Base-by-base conservation (phyloP, 73 alveolate genomes). In the Tetrahymena elliotti region DNA sequence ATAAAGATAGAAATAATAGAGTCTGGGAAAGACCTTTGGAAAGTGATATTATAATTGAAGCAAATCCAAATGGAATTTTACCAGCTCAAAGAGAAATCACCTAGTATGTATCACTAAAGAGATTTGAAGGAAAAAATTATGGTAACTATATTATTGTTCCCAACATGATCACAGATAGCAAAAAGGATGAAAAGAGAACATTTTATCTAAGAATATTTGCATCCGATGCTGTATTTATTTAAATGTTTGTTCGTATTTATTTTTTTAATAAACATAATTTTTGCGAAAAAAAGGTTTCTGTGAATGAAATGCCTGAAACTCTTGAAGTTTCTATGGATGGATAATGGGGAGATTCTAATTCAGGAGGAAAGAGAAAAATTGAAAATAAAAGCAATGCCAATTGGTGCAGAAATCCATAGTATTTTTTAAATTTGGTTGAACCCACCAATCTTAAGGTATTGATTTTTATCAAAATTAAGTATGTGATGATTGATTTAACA, bases 21-120 rank as follows among this genome's bases (percentile, higher is more conserved):
- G 98, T 99, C 33, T 99, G 99, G 99, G 99, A 99, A 95, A 96
- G 98, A 82, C 96, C 96, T 84, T 53, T 24, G 34, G 83, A 94
- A 31, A 83, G 53, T 38, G 96, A 94, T 92, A 94, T 94, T 13
- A 39, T 94, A n/a, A 94, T 94, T 84, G 96, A 94, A 33, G 83
- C 93, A 38, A 94, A 94, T 88, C 95, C 96, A 31, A 94, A 88
- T 35, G 96, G 96, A 15, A 84, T 84, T 53, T 84, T 98, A 37
- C 93, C 93, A 52, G 99, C 98, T 12, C 95, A 98, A 95, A 96
- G 99, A 94, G 99, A 98, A 94, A 97, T 98, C 93, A 95, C 99
- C 37, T 93, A 97, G 83, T 96, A 97, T 34, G 83, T 97, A 9
- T 47, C 94, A 15, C 97, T 98, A 1, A 93, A 96, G 93, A 97